Evolutionary conservation across 2,329 filamentous ascomycete genomes (phyloP), one percentile per base, ranked within the genome.

Genomic region (Arthrobotrys pseudoclavata): DNA sequence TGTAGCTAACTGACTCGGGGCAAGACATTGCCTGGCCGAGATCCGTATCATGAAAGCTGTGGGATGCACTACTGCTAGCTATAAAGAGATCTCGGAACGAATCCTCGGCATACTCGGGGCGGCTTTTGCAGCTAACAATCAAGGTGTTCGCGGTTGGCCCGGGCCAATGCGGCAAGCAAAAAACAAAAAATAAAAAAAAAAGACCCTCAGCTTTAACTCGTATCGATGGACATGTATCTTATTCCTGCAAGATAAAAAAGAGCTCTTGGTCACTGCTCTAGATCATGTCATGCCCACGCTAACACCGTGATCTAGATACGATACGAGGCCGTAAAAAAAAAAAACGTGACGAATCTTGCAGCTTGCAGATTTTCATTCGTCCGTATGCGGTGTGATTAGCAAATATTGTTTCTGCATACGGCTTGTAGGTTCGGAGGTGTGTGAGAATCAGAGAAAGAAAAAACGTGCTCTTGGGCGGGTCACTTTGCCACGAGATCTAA

Each of bases 261-360:
- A 60, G 55, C 55, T 60, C 55, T 42, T 42, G 31, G 34, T 40
- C 31, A 15, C 4, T 40, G 34, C 31, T 60, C 31, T 37, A 37
- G 52, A 34, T 60, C 55, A 71, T 63, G 62, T 45, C 69, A 74
- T 68, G 71, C 52, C 52, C 71, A 63, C 64, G 71, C 72, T 70
- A 70, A 53, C 57, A 76, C 67, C 72, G 72, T 76, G 72, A 76
- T 76, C 66, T 45, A 66, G 48, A 66, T 69, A 70, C 66, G 60
- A 64, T 52, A 53, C 47, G 52, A 52, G 26, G 34, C 40, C 15
- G 62, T 24, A 22, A 9, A 31, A n/a, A 20, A 22, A 66, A 70
- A 76, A 70, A 76, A 76, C 72, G 72, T 76, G 72, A 76, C 45
- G 72, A 76, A 76, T 76, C 72, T 76, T 76, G 72, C 71, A 76